These are phyloP conservation scores for Hypoxylon fragiforme DNA, from an alignment of 495 filamentous ascomycete genomes.

Conservation along the genomic window DNA sequence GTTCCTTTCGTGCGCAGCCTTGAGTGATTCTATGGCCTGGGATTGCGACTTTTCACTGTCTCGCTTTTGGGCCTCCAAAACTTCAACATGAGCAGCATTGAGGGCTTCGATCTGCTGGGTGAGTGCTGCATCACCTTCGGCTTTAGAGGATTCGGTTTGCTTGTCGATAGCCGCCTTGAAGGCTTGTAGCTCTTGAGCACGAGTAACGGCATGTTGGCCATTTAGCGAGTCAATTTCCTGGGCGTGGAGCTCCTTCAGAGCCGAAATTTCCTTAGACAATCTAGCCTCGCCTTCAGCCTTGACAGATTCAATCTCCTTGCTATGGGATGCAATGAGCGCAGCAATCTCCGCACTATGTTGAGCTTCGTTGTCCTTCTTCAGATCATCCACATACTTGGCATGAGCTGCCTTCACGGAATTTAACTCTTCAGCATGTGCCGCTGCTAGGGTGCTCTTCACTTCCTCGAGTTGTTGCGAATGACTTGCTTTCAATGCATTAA, in stretches of 20 bases:
- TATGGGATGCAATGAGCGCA: slow-evolving; percentile 24
- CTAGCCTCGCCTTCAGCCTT: slow-evolving; percentile 30
- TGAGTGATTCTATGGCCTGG: slow-evolving; percentile 34
- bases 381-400: slow-evolving; percentile 38
- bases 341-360: slow-evolving; percentile 24
- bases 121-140: slow-evolving; percentile 33
- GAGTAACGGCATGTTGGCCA: slow-evolving; percentile 34
- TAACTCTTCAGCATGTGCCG: slow-evolving; percentile 37
- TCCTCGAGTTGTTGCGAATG: slow-evolving; percentile 39
- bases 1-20: slow-evolving; percentile 34
- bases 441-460: slow-evolving; percentile 38
- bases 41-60: slow-evolving; percentile 35
- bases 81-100: slow-evolving; percentile 35
- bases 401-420: slow-evolving; percentile 45
- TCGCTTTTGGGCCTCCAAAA: slow-evolving; percentile 36
- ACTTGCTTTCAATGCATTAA: slow-evolving; percentile 41
- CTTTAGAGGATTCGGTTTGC: slow-evolving; percentile 37
- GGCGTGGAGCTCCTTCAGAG: slow-evolving; percentile 33
- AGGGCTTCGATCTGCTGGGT: slow-evolving; percentile 36
- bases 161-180: slow-evolving; percentile 38
- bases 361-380: slow-evolving; percentile 17
- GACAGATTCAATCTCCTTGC: slow-evolving; percentile 27
- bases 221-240: slow-evolving; percentile 35
- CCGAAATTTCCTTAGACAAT: slow-evolving; percentile 27
- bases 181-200: slow-evolving; percentile 33